Evolutionary conservation across 73 alveolate genomes (phyloP), one percentile per base, ranked within the genome.

Genomic region (Symbiodinium pilosum): DNA sequence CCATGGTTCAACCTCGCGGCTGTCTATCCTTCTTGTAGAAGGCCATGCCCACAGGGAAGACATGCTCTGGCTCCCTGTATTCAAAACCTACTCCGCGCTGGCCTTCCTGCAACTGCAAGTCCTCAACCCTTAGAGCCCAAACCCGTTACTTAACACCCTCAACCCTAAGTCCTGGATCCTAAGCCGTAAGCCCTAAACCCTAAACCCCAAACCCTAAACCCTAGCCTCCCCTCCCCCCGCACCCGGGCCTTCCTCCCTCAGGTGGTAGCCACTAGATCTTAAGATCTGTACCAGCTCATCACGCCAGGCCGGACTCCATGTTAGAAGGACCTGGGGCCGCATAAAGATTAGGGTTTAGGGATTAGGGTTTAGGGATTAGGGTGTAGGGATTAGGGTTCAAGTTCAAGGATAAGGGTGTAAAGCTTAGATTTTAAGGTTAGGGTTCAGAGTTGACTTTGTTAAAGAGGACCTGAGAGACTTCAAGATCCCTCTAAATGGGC

Each of bases 121-220:
- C 14, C 6, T 14, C 21, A 20, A 47, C 6, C 59, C 73, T 32
- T 56, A 56, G 21, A 47, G 21, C 59, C 59, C 14, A 47, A 47
- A 56, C 73, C 59, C 59, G 6, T 9, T 9, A 47, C 59, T 14
- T 14, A 9, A 47, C 6, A 47, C 59, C 59, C 59, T 47, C 6
- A 47, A 47, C 59, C 59, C 59, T 47, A 47, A 47, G 14, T 14
- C 59, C 59, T 47, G 14, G 14, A 47, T 14, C 59, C 59, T 8
- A 56, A 20, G 21, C 73, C 3, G 34, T 20, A 14, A 5, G 3
- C 73, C 73, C 73, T 56, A 64, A 59, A 7, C 38, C 77, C 77
- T 64, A 64, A 64, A 64, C 77, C 77, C 77, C 32, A 64, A 59
- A 59, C 77, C 77, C 77, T 4, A 59, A 59, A 59, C 77, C 77